Conservation (phyloP, 768 basidiomycete species). For the Pleurotus eryngii region DNA sequence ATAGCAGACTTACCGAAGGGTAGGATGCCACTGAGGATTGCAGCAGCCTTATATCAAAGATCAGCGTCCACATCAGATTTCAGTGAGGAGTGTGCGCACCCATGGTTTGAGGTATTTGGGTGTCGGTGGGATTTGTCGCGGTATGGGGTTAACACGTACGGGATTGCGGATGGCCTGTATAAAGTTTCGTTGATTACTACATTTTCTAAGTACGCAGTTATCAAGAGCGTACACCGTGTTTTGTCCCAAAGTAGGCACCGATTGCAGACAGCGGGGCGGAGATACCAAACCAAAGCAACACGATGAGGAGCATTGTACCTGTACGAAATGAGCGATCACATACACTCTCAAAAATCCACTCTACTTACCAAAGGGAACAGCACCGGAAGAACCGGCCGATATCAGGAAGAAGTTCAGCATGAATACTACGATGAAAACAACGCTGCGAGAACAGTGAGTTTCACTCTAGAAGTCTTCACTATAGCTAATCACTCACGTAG, state of each 20-base stretch:
- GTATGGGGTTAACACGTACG: slow-evolving; percentile 88
- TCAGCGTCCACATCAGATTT: not conserved
- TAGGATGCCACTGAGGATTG: slow-evolving; percentile 83
- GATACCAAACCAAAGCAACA: slow-evolving; percentile 90
- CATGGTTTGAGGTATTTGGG: slow-evolving; percentile 83
- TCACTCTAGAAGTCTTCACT: not conserved
- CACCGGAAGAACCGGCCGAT: slow-evolving; percentile 83
- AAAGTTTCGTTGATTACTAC: not conserved
- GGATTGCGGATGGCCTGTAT: slow-evolving; percentile 71
- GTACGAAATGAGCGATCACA: not conserved
- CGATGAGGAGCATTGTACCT: slow-evolving; percentile 84
- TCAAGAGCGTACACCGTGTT: slow-evolving; percentile 68
- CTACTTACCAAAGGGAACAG: slow-evolving; percentile 84
- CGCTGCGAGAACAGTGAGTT: slow-evolving; percentile 33
- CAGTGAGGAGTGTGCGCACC: slow-evolving; percentile 39
- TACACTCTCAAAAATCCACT: not conserved
- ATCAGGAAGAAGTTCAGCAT: slow-evolving; percentile 90
- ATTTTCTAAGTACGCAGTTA: not conserved
- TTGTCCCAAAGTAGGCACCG: slow-evolving; percentile 83
- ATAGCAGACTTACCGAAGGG: slow-evolving; percentile 68
- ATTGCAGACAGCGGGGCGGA: slow-evolving; percentile 85
- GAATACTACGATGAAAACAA: slow-evolving; percentile 84
- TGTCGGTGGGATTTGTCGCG: slow-evolving; percentile 89
- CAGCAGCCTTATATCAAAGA: slow-evolving; percentile 47
- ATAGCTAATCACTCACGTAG: slow-evolving; percentile 54